phyloP scores from a whole-genome alignment of 2,329 filamentous ascomycete genomes.

The Cladosporium halotolerans region DNA sequence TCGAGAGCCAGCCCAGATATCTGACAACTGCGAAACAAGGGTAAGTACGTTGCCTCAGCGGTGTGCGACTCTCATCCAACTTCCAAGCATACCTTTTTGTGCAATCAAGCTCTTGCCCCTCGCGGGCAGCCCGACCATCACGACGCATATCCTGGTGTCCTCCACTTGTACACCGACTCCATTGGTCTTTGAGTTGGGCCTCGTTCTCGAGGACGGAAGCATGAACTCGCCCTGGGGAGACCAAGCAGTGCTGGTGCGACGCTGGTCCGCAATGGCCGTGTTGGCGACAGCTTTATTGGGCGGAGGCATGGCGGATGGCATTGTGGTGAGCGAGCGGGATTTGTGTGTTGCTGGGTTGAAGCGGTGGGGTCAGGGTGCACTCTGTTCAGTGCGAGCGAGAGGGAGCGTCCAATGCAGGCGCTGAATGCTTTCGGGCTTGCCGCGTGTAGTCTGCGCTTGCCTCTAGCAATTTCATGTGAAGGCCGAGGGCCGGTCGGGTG shows the following conservation, averaged over 20 bases:
- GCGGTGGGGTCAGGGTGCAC: neutral
- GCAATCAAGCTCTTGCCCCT: conserved; percentile 96
- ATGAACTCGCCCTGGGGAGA: conserved; percentile 37
- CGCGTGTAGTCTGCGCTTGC: neutral
- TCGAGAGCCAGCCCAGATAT: conserved; percentile 94
- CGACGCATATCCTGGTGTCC: conserved; percentile 93
- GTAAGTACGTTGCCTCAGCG: neutral
- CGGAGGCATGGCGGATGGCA: conserved; percentile 9
- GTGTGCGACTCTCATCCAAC: neutral
- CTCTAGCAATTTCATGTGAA: conserved; percentile 9
- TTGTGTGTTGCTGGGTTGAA: neutral
- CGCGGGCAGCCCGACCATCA: conserved; percentile 96
- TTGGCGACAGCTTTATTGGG: conserved; percentile 7
- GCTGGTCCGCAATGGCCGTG: conserved; percentile 4
- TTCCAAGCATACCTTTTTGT: conserved; percentile 54
- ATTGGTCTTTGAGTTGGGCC: conserved; percentile 36
- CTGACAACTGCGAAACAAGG: conserved; percentile 64
- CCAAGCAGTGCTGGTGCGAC: conserved; percentile 12
- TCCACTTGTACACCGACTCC: conserved; percentile 79
- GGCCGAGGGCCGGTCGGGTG: conserved; percentile 6
- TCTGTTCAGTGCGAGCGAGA: neutral
- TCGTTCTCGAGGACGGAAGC: conserved; percentile 33
- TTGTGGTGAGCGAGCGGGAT: neutral
- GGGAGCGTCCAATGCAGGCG: neutral
- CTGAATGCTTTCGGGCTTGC: neutral